Base-by-base conservation (phyloP, 169 alveolate species). In the Plasmodium cynomolgi region DNA sequence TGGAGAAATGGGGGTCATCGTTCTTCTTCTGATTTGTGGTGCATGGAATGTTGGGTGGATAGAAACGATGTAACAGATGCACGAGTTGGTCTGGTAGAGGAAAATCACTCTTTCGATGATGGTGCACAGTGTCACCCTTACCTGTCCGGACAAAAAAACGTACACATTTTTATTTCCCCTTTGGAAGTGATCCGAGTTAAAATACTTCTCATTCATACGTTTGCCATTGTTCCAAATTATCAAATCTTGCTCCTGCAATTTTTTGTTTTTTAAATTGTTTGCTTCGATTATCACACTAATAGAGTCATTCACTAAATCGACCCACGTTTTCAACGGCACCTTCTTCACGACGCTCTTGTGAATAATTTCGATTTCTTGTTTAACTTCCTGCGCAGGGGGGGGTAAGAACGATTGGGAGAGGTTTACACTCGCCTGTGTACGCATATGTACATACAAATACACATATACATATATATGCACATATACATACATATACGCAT, bases 211-310 rank as follows among this genome's bases (percentile, higher is more conserved):
- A 71, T 84, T n/a, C 83, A 84, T 62, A 20, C 20, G 73, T 71
- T 84, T 62, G 23, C 92, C 92, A 68, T 44, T 54, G 75, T 34
- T 68, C 92, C 92, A 84, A 7, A 84, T 68, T 15, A 84, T 26
- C 54, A 84, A 37, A 84, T 84, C 92, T 8, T 62, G 41, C 50
- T 84, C 92, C 34, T 71, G 29, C n/a, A 84, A 37, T 6, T 7
- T 39, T 37, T 54, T 17, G 50, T 84, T 34, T 33, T 29, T 84
- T 39, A 84, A 39, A 71, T 39, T 84, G 47, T 84, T 20, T 50
- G 26, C 41, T 23, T 71, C 58, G 54, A 71, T 84, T 68, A 84
- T 84, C 75, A 84, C 71, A 71, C 75, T 7, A 37, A 84, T 71
- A 5, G 83, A 84, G 73, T 84, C 83, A n/a, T 84, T 41, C 50